Conservation (phyloP, 2,329 filamentous ascomycete species). For the Zarea fungicola region DNA sequence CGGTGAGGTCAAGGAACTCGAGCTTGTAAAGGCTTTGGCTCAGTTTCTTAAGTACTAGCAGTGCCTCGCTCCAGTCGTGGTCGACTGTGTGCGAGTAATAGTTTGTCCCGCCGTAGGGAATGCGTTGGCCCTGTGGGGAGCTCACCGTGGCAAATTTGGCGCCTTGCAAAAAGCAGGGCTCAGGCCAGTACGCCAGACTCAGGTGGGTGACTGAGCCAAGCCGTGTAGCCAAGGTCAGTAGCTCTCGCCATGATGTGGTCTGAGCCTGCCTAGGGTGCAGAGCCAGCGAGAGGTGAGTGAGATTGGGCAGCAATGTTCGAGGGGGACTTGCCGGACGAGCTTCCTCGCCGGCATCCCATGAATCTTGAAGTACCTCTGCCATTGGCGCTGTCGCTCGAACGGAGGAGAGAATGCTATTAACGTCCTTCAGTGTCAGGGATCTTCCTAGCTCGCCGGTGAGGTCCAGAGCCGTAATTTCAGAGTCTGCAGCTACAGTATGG, state of each 20-base stretch:
- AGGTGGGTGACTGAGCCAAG: slow-evolving; percentile 54
- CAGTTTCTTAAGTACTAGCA: slow-evolving; percentile 49
- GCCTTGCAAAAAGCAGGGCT: slow-evolving; percentile 52
- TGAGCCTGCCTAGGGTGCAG: slow-evolving; percentile 30
- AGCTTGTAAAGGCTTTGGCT: slow-evolving; percentile 51
- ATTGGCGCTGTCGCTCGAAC: slow-evolving; percentile 16
- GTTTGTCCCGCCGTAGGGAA: slow-evolving; percentile 51
- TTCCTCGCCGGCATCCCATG: slow-evolving; percentile 45
- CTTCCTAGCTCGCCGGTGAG: slow-evolving; percentile 47
- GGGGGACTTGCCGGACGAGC: slow-evolving; percentile 21
- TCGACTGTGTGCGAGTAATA: slow-evolving; percentile 54
- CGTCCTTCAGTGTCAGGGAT: slow-evolving; percentile 46
- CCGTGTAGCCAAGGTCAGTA: slow-evolving; percentile 49
- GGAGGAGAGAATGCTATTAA: slow-evolving; percentile 48
- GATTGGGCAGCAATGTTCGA: slow-evolving; percentile 44
- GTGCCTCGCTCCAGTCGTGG: slow-evolving; percentile 54
- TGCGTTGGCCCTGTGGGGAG: slow-evolving; percentile 35
- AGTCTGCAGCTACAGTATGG: background rate
- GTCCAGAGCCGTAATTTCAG: slow-evolving; percentile 44
- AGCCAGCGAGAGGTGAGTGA: slow-evolving; percentile 58
- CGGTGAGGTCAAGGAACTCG: slow-evolving; percentile 57
- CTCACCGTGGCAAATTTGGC: slow-evolving; percentile 43
- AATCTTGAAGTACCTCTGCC: slow-evolving; percentile 38
- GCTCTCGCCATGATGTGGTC: slow-evolving; percentile 52
- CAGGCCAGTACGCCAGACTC: slow-evolving; percentile 58